A percentile compares a stretch with the other conserved stretches of the same genome.
Evolutionary conservation across 148 eudicot genomes (phyloP).

Genomic region (Cornus florida): DNA sequence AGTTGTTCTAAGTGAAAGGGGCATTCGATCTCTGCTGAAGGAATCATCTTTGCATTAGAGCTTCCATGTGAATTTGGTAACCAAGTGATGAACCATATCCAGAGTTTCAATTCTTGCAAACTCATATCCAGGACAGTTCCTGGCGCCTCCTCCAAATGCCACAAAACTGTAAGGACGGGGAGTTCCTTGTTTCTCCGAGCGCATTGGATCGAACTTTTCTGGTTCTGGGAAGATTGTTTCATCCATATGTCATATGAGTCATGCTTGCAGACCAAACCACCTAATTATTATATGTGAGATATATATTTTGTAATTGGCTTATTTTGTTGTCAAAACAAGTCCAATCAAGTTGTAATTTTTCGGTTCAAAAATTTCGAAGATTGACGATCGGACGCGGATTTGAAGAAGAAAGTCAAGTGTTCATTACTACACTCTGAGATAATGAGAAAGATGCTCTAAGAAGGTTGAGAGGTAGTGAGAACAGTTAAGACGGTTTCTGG

Average conservation of each 20-base stretch:
- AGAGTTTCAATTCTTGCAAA: slow-evolving; percentile 23
- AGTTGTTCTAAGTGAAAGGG: too few species aligned
- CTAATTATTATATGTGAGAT: too few species aligned
- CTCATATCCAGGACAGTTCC: slow-evolving; percentile 21
- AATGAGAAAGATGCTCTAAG: too few species aligned
- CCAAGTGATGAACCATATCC: slow-evolving; percentile 14
- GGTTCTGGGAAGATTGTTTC: slow-evolving; percentile 16
- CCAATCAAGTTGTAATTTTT: too few species aligned
- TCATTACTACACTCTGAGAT: too few species aligned
- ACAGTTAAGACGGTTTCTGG: too few species aligned
- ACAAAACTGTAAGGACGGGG: slow-evolving; percentile 12
- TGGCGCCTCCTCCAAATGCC: slow-evolving; percentile 17
- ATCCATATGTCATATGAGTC: slow-evolving; percentile 31
- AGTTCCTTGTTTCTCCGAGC: slow-evolving; percentile 14
- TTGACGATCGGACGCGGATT: too few species aligned
- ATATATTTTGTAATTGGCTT: too few species aligned
- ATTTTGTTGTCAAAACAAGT: too few species aligned
- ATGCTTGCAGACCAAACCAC: slow-evolving; percentile 20
- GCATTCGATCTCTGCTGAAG: not conserved
- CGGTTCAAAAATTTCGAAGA: too few species aligned
- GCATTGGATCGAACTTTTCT: not conserved
- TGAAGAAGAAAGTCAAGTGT: too few species aligned
- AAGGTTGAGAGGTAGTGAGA: too few species aligned
- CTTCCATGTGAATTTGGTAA: slow-evolving; percentile 19
- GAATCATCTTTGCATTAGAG: slow-evolving; percentile 1